Conservation (phyloP, 768 basidiomycete genomes). For the Pilatotrama ljubarskyi region DNA sequence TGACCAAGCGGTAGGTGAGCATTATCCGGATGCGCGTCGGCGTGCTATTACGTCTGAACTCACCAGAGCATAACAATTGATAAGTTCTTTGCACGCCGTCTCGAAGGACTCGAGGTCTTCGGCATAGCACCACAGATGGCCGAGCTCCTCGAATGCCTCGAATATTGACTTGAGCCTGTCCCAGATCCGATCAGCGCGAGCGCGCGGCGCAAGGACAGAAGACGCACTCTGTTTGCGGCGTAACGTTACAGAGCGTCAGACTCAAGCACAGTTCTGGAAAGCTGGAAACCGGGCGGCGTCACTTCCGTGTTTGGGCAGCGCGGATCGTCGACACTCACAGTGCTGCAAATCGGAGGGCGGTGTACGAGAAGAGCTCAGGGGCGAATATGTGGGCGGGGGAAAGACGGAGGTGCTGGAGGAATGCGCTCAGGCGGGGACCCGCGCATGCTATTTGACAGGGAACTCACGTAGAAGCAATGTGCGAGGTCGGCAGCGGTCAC, state of each 20-base stretch:
- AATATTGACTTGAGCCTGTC: constrained; percentile 59
- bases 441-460: background rate
- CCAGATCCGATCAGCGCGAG: background rate
- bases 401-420: constrained; percentile 55
- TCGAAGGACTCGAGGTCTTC: constrained; percentile 68
- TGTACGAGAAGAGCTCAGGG: constrained; percentile 58
- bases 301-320: background rate
- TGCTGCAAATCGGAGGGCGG: constrained; percentile 62
- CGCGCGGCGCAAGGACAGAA: background rate
- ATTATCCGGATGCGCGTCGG: background rate
- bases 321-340: constrained; percentile 45
- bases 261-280: constrained; percentile 74
- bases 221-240: constrained; percentile 65
- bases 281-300: constrained; percentile 35
- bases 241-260: constrained; percentile 67
- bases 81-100: constrained; percentile 60
- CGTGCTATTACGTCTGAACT: constrained; percentile 22
- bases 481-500: constrained; percentile 80
- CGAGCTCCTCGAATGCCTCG: constrained; percentile 62
- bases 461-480: constrained; percentile 57
- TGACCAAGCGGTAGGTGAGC: constrained; percentile 23
- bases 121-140: constrained; percentile 64
- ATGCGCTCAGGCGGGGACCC: background rate
- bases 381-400: constrained; percentile 74
- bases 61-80: constrained; percentile 58